Conservation (phyloP, 306 rosid genomes). For the Senna siamea region DNA sequence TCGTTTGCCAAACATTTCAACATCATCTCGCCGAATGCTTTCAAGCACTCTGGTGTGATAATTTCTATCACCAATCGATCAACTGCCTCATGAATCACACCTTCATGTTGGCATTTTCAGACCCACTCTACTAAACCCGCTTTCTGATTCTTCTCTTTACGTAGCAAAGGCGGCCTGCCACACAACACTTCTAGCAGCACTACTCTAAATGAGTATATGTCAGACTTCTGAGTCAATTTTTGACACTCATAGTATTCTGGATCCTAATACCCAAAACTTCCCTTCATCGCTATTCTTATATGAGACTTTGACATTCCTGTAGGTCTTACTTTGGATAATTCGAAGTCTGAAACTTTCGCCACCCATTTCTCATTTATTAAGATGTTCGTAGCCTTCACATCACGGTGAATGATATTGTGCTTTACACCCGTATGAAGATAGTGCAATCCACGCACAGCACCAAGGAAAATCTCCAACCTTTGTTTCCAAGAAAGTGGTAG, state of each 20-base stretch:
- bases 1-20: not conserved
- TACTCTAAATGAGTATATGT: slow-evolving; percentile 50
- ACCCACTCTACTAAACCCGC: not conserved
- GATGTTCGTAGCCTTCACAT: slow-evolving; percentile 41
- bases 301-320: not conserved
- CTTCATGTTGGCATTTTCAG: not conserved
- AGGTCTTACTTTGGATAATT: not conserved
- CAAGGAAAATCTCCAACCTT: slow-evolving; percentile 7
- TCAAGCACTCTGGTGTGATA: not conserved
- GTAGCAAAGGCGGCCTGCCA: slow-evolving; percentile 21
- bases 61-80: not conserved
- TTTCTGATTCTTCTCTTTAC: not conserved
- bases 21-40: not conserved
- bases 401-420: slow-evolving; percentile 43
- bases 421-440: not conserved
- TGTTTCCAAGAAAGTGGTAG: slow-evolving; percentile 33
- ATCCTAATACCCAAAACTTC: not conserved
- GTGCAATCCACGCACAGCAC: not conserved
- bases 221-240: slow-evolving; percentile 37
- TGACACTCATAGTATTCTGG: not conserved
- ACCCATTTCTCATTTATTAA: slow-evolving; percentile 9
- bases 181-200: slow-evolving; percentile 44
- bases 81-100: not conserved
- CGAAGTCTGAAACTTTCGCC: not conserved
- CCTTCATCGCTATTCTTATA: slow-evolving; percentile 3